phyloP scores from a whole-genome alignment of 805 yeast genomes.

The Candida verbasci region DNA sequence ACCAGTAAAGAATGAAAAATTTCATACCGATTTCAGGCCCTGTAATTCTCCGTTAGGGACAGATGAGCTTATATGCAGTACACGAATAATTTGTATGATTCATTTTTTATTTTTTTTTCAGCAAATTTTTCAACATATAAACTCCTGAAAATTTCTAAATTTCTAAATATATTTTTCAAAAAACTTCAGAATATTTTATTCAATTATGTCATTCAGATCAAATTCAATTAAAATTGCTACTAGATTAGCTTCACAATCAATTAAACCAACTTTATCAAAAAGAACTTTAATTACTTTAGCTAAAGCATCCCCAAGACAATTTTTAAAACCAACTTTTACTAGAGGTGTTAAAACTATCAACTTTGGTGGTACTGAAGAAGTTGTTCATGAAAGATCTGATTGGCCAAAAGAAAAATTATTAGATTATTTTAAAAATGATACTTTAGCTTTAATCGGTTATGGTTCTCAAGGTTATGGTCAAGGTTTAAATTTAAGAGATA shows the following conservation, averaged over 20 bases:
- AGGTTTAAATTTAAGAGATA: constrained; percentile 98
- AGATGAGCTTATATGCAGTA: constrained; percentile 1
- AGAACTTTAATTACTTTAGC: constrained; percentile 62
- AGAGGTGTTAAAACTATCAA: constrained; percentile 96
- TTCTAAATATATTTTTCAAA: not conserved
- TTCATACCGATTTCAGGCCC: constrained; percentile 1
- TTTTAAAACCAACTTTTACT: constrained; percentile 28
- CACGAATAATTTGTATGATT: constrained; percentile 1
- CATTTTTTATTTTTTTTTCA: constrained; percentile 2
- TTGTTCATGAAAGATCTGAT: constrained; percentile 97
- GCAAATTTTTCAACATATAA: constrained; percentile 9
- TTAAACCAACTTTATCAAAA: constrained; percentile 47
- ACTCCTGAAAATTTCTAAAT: constrained; percentile 5
- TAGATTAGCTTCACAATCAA: constrained; percentile 41
- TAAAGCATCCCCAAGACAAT: constrained; percentile 30
- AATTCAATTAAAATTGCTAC: constrained; percentile 44
- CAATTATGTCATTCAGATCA: constrained; percentile 41
- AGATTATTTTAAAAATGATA: constrained; percentile 96
- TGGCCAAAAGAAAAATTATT: constrained; percentile 98
- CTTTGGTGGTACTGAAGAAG: constrained; percentile 93
- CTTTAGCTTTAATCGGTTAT: constrained; percentile 96
- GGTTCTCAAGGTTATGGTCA: constrained; percentile 99
- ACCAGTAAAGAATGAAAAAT: not conserved
- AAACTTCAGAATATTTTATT: too few relatives aligned
- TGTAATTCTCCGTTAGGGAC: not conserved